Evolutionary conservation across 225 moss, liverwort and hornwort species (phyloP).

Genomic region (Anthoceros angustus): DNA sequence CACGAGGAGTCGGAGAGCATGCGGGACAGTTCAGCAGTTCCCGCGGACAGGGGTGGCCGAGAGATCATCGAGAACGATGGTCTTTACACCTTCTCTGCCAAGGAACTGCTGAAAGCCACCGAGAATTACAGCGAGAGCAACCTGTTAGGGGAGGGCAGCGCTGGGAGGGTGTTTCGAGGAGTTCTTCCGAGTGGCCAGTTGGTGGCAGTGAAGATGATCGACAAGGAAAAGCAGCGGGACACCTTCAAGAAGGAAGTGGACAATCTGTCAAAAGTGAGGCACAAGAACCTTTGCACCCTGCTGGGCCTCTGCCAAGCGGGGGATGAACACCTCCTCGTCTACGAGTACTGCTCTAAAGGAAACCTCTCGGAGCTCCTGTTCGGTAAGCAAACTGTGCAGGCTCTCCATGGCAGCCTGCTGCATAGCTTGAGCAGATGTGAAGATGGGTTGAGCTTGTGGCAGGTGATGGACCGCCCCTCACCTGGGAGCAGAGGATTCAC

Average conservation of each 20-base stretch:
- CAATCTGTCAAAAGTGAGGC: slow-evolving; percentile 15
- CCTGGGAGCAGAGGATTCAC: slow-evolving; percentile 16
- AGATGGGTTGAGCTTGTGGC: not conserved
- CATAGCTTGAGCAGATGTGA: not conserved
- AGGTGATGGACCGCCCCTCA: slow-evolving; percentile 12
- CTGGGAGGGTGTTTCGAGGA: slow-evolving; percentile 14
- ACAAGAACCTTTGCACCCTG: slow-evolving; percentile 15
- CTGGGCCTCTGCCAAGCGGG: slow-evolving; percentile 17
- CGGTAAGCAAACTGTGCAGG: slow-evolving; percentile 7
- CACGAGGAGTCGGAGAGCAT: not conserved
- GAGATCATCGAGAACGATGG: slow-evolving; percentile 5
- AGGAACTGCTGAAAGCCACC: slow-evolving; percentile 13
- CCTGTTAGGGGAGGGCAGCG: slow-evolving; percentile 16
- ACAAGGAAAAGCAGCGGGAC: slow-evolving; percentile 12
- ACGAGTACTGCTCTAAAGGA: slow-evolving; percentile 19
- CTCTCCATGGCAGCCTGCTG: not conserved
- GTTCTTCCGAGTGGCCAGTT: slow-evolving; percentile 15
- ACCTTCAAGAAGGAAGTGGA: slow-evolving; percentile 22
- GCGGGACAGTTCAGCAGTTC: not conserved
- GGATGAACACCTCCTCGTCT: slow-evolving; percentile 12
- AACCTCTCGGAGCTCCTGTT: slow-evolving; percentile 16
- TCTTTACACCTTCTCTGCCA: slow-evolving; percentile 14
- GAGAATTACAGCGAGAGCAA: slow-evolving; percentile 12
- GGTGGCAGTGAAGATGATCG: slow-evolving; percentile 17
- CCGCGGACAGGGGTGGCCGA: not conserved